phyloP scores from a whole-genome alignment of 1,284 basidiomycete species.

The Afroboletus lepidellus region DNA sequence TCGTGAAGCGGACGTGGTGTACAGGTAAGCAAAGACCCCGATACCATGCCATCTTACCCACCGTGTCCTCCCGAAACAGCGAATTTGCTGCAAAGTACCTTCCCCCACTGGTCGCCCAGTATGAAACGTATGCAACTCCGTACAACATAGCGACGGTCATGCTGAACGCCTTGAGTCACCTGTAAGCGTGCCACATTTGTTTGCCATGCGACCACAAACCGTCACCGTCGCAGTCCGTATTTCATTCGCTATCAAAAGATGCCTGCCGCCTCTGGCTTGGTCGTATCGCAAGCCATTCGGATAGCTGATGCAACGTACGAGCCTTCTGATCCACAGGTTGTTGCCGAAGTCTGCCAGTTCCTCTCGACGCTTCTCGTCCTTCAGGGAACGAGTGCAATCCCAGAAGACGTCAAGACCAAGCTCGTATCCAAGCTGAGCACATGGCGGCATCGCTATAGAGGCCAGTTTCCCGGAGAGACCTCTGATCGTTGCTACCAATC shows the following conservation, averaged over 20 bases:
- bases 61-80: conserved; percentile 22
- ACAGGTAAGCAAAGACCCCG: conserved; percentile 14
- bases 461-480: conserved; percentile 20
- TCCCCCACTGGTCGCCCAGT: conserved; percentile 34
- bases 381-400: conserved; percentile 34
- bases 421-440: conserved; percentile 32
- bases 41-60: not conserved
- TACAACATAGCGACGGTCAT: conserved; percentile 30
- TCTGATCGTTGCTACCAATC: conserved; percentile 35
- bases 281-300: conserved; percentile 37
- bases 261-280: conserved; percentile 33
- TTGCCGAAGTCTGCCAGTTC: conserved; percentile 41
- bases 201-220: not conserved
- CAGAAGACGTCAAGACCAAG: conserved; percentile 30
- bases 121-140: conserved; percentile 24
- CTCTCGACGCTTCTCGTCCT: conserved; percentile 39
- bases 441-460: conserved; percentile 33
- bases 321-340: conserved; percentile 16
- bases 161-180: conserved; percentile 36
- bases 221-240: conserved; percentile 34
- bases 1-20: conserved; percentile 17
- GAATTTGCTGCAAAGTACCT: conserved; percentile 41
- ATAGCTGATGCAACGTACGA: conserved; percentile 25
- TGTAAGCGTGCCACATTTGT: conserved; percentile 20
- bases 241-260: conserved; percentile 39